Conservation (phyloP, 1,284 basidiomycete genomes). For the Cryptococcus deneoformans region DNA sequence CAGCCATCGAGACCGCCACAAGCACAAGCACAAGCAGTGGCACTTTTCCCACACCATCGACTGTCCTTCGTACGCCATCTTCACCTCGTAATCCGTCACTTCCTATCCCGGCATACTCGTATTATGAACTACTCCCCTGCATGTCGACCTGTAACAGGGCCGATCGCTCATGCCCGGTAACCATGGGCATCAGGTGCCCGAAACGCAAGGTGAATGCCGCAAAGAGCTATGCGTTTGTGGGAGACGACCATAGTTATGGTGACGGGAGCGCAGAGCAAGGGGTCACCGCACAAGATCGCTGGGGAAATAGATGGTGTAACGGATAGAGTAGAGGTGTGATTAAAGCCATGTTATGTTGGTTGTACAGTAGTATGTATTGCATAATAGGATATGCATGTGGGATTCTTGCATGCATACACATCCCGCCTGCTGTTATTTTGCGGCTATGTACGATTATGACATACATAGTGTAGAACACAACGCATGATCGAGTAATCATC, state of each 20-base stretch:
- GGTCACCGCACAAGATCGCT: constrained; percentile 58
- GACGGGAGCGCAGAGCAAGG: constrained; percentile 56
- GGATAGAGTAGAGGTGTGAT: constrained; percentile 11
- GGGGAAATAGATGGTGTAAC: constrained; percentile 80
- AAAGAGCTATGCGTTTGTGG: constrained; percentile 67
- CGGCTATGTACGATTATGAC: no score
- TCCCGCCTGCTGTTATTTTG: no score
- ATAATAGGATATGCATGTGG: no score
- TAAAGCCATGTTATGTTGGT: no score
- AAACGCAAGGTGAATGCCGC: constrained; percentile 61
- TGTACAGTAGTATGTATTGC: no score
- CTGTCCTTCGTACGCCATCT: constrained; percentile 52
- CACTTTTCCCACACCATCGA: constrained; percentile 14
- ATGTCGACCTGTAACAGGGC: constrained; percentile 69
- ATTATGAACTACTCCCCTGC: constrained; percentile 69
- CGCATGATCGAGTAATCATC: no score
- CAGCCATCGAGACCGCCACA: not conserved
- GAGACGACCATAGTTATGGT: constrained; percentile 59
- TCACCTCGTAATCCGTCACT: constrained; percentile 39
- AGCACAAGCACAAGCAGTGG: constrained; percentile 3
- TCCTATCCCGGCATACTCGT: constrained; percentile 46
- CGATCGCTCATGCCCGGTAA: constrained; percentile 71
- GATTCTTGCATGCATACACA: no score
- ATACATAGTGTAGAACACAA: no score
- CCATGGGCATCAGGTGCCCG: constrained; percentile 71